Percentiles rank a stretch among this genome's conserved stretches.
Evolutionary conservation across 1,139 yeast species (phyloP).

Genomic region (Hyphopichia khmerensis): DNA sequence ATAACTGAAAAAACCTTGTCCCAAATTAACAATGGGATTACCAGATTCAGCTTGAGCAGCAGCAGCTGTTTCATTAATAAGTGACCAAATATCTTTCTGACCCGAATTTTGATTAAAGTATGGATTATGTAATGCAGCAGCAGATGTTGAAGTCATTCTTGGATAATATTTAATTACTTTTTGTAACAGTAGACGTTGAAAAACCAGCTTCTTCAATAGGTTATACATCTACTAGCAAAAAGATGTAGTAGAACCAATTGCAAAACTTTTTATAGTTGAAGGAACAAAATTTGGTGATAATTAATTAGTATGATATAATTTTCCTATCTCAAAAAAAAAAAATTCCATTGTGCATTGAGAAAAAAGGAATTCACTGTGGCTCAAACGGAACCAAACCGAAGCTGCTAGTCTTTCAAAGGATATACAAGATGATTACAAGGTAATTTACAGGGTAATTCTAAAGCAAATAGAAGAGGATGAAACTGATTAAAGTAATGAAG

Average conservation of each 20-base stretch:
- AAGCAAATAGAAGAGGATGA: too few species aligned
- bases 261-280: too few species aligned
- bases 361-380: too few species aligned
- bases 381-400: background rate
- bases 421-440: too few species aligned
- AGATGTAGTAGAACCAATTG: too few species aligned
- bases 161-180: background rate
- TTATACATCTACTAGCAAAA: too few species aligned
- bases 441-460: too few species aligned
- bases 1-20: conserved; percentile 96
- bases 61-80: conserved; percentile 94
- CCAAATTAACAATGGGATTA: conserved; percentile 77
- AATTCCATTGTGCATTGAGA: too few species aligned
- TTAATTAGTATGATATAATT: background rate
- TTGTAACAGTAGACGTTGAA: background rate
- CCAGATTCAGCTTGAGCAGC: conserved; percentile 64
- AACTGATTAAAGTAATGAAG: too few species aligned
- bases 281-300: background rate
- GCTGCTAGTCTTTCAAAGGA: too few species aligned
- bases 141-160: background rate
- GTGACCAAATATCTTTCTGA: conserved; percentile 88
- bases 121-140: conserved; percentile 47
- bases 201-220: too few species aligned
- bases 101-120: conserved; percentile 57
- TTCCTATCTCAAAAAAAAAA: background rate